These are phyloP conservation scores for Aspergillus baeticus DNA, from an alignment of 495 filamentous ascomycete species.

Conservation along the genomic window DNA sequence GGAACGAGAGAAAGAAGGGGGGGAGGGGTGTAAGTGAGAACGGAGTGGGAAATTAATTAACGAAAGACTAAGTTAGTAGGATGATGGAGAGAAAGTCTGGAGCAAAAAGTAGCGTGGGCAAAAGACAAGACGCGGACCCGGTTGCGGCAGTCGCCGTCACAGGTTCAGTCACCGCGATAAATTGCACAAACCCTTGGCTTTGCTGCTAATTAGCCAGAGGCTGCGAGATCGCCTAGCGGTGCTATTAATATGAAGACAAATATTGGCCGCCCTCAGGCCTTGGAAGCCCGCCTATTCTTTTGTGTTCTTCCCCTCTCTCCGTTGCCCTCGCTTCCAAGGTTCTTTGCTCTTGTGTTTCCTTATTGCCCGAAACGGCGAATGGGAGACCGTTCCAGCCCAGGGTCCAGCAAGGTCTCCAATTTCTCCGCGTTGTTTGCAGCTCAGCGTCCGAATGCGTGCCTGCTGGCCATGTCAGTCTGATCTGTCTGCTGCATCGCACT, in stretches of 20 bases:
- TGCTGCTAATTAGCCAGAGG: too few relatives aligned
- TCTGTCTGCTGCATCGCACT: conserved; percentile 4
- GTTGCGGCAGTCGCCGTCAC: too few relatives aligned
- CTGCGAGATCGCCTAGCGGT: neutral
- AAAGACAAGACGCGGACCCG: too few relatives aligned
- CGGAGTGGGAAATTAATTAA: conserved; percentile 4
- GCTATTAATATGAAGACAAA: conserved; percentile 2
- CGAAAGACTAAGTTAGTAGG: neutral
- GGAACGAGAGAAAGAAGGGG: conserved; percentile 4
- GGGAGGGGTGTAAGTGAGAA: too few relatives aligned
- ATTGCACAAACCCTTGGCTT: too few relatives aligned
- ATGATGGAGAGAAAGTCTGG: neutral
- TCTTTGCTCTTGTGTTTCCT: neutral
- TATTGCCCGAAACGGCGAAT: neutral
- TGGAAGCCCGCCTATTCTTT: neutral
- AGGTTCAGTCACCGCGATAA: too few relatives aligned
- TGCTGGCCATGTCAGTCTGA: conserved; percentile 16
- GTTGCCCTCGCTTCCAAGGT: too few relatives aligned
- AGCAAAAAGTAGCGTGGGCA: neutral
- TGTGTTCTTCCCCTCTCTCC: too few relatives aligned
- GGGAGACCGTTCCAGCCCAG: neutral
- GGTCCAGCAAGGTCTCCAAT: neutral
- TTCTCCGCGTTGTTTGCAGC: conserved; percentile 7
- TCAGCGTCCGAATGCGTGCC: conserved; percentile 6
- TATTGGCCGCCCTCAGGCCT: neutral